Percentiles rank a stretch among this genome's conserved stretches.
Conservation (phyloP, 73 alveolate species). For the Tetrahymena malaccensis region DNA sequence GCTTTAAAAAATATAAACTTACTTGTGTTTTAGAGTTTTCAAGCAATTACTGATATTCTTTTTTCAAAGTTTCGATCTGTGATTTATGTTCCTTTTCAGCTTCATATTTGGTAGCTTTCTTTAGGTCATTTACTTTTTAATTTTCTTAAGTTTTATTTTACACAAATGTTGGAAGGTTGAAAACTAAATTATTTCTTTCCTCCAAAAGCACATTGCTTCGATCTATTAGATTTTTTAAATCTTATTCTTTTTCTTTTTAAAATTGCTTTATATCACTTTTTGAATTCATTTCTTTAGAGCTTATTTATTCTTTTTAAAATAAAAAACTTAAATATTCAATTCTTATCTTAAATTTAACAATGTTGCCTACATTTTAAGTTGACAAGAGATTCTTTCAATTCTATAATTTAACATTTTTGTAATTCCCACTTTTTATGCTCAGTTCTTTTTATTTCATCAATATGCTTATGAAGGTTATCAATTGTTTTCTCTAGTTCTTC, state of each 20-base stretch:
- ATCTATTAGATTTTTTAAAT: background rate
- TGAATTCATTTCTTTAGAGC: slow-evolving; percentile 1
- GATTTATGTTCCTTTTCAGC: slow-evolving; percentile 31
- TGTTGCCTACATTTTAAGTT: background rate
- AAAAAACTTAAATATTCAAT: background rate
- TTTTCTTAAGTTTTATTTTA: slow-evolving; percentile 16
- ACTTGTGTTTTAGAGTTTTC: background rate
- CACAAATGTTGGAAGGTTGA: slow-evolving; percentile 16
- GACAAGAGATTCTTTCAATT: background rate
- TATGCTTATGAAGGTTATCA: slow-evolving; percentile 8
- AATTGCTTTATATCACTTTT: slow-evolving; percentile 3
- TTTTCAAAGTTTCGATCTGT: slow-evolving; percentile 19
- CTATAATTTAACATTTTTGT: slow-evolving; percentile 2
- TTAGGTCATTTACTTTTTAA: slow-evolving; percentile 24
- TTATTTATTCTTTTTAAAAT: slow-evolving; percentile 3
- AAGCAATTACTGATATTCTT: background rate
- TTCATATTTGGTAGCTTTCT: slow-evolving; percentile 19
- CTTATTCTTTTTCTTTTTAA: slow-evolving; percentile 3
- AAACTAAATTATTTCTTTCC: slow-evolving; percentile 11
- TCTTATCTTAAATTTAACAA: background rate
- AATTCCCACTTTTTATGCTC: slow-evolving; percentile 1
- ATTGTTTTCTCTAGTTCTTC: slow-evolving; percentile 16
- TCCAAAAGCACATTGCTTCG: background rate
- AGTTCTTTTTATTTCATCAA: background rate
- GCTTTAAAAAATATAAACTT: background rate